Evolutionary conservation across 2,329 filamentous ascomycete genomes (phyloP).

Genomic region (Exophiala aquamarina): DNA sequence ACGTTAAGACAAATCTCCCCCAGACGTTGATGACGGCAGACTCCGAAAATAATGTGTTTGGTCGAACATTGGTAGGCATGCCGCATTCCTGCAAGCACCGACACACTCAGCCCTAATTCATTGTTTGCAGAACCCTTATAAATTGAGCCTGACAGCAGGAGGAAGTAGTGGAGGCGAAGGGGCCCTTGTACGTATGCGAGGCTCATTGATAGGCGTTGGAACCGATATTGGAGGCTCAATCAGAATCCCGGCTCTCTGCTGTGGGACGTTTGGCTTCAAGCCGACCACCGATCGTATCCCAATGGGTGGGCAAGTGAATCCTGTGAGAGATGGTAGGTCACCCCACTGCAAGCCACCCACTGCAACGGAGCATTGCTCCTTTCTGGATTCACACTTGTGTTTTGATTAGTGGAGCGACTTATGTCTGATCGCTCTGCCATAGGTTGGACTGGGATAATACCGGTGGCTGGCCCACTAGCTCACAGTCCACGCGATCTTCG

Average conservation of each 20-base stretch:
- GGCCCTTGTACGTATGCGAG: conserved; percentile 59
- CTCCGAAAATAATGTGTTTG: conserved; percentile 58
- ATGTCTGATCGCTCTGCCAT: conserved; percentile 12
- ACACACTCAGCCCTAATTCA: background rate
- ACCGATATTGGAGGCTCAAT: conserved; percentile 59
- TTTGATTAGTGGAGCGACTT: too few species aligned
- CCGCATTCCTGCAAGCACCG: background rate
- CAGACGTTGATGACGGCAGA: conserved; percentile 54
- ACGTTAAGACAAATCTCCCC: conserved; percentile 55
- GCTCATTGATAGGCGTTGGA: conserved; percentile 60
- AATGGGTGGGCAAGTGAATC: conserved; percentile 53
- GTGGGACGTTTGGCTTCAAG: conserved; percentile 53
- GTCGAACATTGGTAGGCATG: conserved; percentile 48
- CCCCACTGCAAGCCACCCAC: too few species aligned
- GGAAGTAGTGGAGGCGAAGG: conserved; percentile 68
- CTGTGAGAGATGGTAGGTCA: conserved; percentile 42
- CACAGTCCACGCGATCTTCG: conserved; percentile 27
- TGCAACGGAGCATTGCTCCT: too few species aligned
- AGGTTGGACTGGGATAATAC: conserved; percentile 52
- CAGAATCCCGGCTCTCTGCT: conserved; percentile 50
- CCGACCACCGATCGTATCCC: conserved; percentile 50
- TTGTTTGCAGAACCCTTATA: conserved; percentile 60
- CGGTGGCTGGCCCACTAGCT: conserved; percentile 43
- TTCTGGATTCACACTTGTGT: too few species aligned
- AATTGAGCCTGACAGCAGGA: conserved; percentile 60